Percentiles rank a stretch among this genome's conserved stretches.
Evolutionary conservation across 2,329 filamentous ascomycete species (phyloP).

Genomic region (Coniochaeta sp.): DNA sequence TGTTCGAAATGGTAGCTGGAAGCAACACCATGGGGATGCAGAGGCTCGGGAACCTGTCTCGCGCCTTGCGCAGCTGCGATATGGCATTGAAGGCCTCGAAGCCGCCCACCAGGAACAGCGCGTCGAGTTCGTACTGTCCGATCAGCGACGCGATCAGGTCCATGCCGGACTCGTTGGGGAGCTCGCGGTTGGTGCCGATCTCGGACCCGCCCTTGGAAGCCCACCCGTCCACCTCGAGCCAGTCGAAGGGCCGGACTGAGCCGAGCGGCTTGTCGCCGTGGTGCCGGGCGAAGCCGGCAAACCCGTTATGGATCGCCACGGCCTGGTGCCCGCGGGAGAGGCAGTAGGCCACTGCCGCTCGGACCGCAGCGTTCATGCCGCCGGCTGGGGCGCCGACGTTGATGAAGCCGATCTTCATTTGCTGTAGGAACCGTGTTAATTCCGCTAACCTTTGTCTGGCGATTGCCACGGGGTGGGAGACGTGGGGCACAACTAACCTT

Average conservation of each 20-base stretch:
- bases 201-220: slow-evolving; percentile 95
- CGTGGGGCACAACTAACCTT: too few species aligned
- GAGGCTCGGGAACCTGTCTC: slow-evolving; percentile 71
- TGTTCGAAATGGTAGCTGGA: slow-evolving; percentile 97
- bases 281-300: slow-evolving; percentile 87
- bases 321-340: slow-evolving; percentile 86
- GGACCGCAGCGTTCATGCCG: slow-evolving; percentile 95
- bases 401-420: slow-evolving; percentile 90
- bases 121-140: slow-evolving; percentile 81
- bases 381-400: slow-evolving; percentile 95
- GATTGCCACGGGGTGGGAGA: too few species aligned
- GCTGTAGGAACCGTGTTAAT: slow-evolving; percentile 42
- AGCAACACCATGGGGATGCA: slow-evolving; percentile 88
- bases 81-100: slow-evolving; percentile 96
- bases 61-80: slow-evolving; percentile 75
- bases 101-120: slow-evolving; percentile 83
- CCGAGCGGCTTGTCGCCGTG: slow-evolving; percentile 76
- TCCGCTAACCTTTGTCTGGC: too few species aligned
- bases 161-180: slow-evolving; percentile 80
- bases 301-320: slow-evolving; percentile 91
- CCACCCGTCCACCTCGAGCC: slow-evolving; percentile 94
- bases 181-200: slow-evolving; percentile 92
- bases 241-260: slow-evolving; percentile 77
- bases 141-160: slow-evolving; percentile 76
- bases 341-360: slow-evolving; percentile 90